Evolutionary conservation across 352 stramenopile genomes (phyloP).

Genomic region (Phytophthora meadii): DNA sequence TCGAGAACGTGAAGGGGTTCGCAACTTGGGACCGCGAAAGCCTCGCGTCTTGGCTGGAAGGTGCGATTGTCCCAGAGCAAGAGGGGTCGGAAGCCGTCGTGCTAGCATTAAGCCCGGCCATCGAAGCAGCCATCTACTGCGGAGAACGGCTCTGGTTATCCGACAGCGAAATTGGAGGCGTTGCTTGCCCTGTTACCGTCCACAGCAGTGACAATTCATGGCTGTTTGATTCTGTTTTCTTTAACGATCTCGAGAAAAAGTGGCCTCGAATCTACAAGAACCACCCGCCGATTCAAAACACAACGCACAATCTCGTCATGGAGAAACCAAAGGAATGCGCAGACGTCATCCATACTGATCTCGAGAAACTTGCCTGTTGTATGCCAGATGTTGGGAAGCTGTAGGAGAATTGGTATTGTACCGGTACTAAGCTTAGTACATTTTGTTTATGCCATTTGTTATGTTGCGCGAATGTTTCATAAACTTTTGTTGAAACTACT

Average conservation of each 20-base stretch:
- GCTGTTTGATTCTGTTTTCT: conserved; percentile 22
- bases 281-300: conserved; percentile 11
- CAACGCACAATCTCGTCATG: conserved; percentile 23
- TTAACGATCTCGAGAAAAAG: conserved; percentile 3
- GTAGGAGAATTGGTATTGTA: conserved; percentile 1
- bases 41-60: conserved; percentile 28
- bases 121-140: conserved; percentile 36
- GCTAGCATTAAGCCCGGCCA: conserved; percentile 22
- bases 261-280: conserved; percentile 21
- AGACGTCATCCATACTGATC: background rate
- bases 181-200: conserved; percentile 31
- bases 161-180: conserved; percentile 38
- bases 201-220: conserved; percentile 24
- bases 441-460: too few relatives aligned
- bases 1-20: conserved; percentile 30
- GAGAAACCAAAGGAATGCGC: conserved; percentile 21
- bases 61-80: conserved; percentile 35
- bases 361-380: conserved; percentile 11
- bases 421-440: too few relatives aligned
- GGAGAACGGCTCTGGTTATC: conserved; percentile 19
- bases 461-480: too few relatives aligned
- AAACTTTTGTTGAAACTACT: background rate
- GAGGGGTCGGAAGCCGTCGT: conserved; percentile 16
- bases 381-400: conserved; percentile 2
- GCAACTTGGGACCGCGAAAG: conserved; percentile 25